Evolutionary conservation across 225 moss, liverwort and hornwort genomes (phyloP).

Genomic region (Sphagnum contortum): DNA sequence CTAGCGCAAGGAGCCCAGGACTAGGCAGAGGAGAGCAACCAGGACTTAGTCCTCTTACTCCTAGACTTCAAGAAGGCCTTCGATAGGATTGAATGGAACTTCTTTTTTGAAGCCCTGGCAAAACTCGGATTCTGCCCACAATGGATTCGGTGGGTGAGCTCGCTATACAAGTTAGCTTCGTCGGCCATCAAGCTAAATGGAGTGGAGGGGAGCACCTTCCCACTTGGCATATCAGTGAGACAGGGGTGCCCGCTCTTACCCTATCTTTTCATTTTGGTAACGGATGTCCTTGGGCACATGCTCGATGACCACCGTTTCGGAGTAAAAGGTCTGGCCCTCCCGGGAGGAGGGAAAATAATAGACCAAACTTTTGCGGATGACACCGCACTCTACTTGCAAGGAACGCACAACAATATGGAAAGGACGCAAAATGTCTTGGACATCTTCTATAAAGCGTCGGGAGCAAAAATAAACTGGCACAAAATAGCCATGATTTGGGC

Average conservation of each 20-base stretch:
- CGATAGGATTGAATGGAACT: neutral
- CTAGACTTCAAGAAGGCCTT: constrained; percentile 7
- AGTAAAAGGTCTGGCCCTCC: neutral
- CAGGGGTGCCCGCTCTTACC: constrained; percentile 4
- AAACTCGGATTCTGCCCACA: neutral
- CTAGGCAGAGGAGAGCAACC: neutral
- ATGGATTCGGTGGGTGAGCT: neutral
- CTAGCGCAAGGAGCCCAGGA: neutral
- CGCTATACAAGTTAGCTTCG: neutral
- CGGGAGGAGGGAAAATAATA: neutral
- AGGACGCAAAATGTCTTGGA: neutral
- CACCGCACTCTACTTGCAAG: neutral
- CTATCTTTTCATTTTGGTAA: neutral
- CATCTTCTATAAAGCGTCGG: neutral
- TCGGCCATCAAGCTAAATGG: neutral
- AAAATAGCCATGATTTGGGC: neutral
- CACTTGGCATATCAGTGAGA: neutral
- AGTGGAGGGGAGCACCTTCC: neutral
- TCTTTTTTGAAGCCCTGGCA: neutral
- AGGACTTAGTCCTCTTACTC: neutral
- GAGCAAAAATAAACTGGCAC: neutral
- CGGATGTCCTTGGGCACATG: constrained; percentile 1
- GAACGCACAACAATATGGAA: neutral
- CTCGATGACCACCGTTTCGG: neutral
- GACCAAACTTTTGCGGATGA: neutral